Percentiles rank a stretch among this genome's conserved stretches.
Evolutionary conservation across 2,329 filamentous ascomycete species (phyloP).

Genomic region (Chaetomium sp.): DNA sequence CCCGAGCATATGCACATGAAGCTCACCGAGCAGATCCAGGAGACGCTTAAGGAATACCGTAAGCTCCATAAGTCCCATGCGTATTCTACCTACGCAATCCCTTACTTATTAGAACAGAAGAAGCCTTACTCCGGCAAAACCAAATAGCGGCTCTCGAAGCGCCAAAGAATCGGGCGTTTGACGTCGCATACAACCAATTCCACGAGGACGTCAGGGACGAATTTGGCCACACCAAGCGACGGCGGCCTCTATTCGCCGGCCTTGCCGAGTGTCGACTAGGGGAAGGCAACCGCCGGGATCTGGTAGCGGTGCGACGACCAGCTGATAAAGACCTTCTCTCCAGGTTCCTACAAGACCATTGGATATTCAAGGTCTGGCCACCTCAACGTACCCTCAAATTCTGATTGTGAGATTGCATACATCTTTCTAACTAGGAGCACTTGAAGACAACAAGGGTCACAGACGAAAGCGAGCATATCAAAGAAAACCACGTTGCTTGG

Average conservation of each 20-base stretch:
- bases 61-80: neutral
- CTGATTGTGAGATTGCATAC: too few relatives aligned
- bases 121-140: constrained; percentile 9
- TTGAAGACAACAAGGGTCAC: neutral
- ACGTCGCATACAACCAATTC: neutral
- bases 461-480: neutral
- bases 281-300: neutral
- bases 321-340: neutral
- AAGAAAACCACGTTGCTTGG: neutral
- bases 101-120: neutral
- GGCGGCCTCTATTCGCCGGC: neutral
- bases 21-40: neutral
- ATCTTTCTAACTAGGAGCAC: neutral
- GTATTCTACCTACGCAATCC: neutral
- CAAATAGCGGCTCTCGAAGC: constrained; percentile 9
- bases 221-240: neutral
- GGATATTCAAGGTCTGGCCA: neutral
- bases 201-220: neutral
- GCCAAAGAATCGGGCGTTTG: constrained; percentile 4
- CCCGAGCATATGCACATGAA: neutral
- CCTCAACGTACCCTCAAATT: too few relatives aligned
- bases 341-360: neutral
- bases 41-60: neutral
- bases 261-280: neutral
- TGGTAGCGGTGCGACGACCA: neutral